These are phyloP conservation scores for Helminthosporium solani DNA, from an alignment of 2,329 filamentous ascomycete genomes.

Conservation along the genomic window DNA sequence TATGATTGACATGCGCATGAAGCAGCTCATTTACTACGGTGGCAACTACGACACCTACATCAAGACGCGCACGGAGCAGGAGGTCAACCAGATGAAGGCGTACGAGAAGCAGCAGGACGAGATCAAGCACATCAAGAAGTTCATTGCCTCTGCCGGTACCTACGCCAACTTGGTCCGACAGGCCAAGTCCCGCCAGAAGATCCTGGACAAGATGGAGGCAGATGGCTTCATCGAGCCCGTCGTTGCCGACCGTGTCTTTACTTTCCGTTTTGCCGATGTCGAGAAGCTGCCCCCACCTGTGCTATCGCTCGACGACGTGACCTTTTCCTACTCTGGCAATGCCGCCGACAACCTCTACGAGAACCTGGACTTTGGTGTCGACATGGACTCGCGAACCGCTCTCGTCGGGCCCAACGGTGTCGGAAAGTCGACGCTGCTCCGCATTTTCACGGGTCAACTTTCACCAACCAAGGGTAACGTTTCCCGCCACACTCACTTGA, in stretches of 20 bases:
- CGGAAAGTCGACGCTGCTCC: constrained; percentile 93
- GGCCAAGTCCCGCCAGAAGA: constrained; percentile 99
- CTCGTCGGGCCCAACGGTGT: constrained; percentile 99
- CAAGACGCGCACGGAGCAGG: constrained; percentile 92
- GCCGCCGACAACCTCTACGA: constrained; percentile 90
- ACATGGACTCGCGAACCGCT: constrained; percentile 98
- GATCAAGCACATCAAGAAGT: constrained; percentile 99
- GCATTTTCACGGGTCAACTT: constrained; percentile 94
- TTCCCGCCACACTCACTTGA: constrained; percentile 93
- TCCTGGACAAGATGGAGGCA: constrained; percentile 99
- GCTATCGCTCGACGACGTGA: constrained; percentile 93
- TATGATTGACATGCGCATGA: constrained; percentile 97
- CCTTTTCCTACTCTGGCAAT: constrained; percentile 95
- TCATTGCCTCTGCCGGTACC: constrained; percentile 98
- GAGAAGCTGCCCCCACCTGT: constrained; percentile 99
- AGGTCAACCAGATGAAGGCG: constrained; percentile 98
- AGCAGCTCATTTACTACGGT: constrained; percentile 93
- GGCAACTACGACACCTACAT: constrained; percentile 98
- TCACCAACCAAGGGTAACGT: constrained; percentile 80
- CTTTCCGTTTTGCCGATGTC: constrained; percentile 96
- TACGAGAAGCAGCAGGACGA: constrained; percentile 99
- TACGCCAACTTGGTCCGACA: constrained; percentile 99
- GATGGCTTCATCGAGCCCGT: constrained; percentile 98
- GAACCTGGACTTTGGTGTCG: constrained; percentile 95
- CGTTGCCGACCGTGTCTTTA: constrained; percentile 81